phyloP scores from a whole-genome alignment of 129 eudicot species.

The Flaveria brownii region DNA sequence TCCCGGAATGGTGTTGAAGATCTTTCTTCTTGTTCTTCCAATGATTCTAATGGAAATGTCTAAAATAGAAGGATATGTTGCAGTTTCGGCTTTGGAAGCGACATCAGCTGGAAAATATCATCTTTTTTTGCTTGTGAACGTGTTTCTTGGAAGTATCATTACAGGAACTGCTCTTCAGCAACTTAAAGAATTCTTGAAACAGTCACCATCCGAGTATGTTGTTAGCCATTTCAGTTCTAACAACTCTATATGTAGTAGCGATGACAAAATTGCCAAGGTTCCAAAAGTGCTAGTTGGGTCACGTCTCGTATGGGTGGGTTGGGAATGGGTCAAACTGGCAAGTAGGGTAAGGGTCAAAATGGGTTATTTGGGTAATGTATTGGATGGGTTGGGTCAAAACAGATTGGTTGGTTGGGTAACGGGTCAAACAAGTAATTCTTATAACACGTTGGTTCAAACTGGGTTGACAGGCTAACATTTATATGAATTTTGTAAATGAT shows the following conservation, averaged over 20 bases:
- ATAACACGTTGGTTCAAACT: background rate
- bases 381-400: background rate
- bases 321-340: background rate
- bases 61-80: constrained; percentile 74
- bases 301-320: background rate
- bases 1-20: constrained; percentile 81
- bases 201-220: constrained; percentile 72
- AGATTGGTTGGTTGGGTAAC: background rate
- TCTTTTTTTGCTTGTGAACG: constrained; percentile 74
- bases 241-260: background rate
- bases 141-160: constrained; percentile 77
- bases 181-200: constrained; percentile 60
- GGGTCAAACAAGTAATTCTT: background rate
- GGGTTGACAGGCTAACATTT: background rate
- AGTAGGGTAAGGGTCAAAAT: background rate
- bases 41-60: constrained; percentile 82
- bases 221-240: background rate
- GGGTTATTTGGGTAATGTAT: background rate
- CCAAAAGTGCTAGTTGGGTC: too few relatives aligned
- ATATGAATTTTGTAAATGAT: background rate
- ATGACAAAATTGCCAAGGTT: background rate
- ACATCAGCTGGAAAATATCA: constrained; percentile 80
- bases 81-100: constrained; percentile 77
- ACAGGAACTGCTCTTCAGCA: constrained; percentile 88
- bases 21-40: constrained; percentile 76